phyloP scores from a whole-genome alignment of 768 basidiomycete genomes.

The Podaxis rugospora region DNA sequence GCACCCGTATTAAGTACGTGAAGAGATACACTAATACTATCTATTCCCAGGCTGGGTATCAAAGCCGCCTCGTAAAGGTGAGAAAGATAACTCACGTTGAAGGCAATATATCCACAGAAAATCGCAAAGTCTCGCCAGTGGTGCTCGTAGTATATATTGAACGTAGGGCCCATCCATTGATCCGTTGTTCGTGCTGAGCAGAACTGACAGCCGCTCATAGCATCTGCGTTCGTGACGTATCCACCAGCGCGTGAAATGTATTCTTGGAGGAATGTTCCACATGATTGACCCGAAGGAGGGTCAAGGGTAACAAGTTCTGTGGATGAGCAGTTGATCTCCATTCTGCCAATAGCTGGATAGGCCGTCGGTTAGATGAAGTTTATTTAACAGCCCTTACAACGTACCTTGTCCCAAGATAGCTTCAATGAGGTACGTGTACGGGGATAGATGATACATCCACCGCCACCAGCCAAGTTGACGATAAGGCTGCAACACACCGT shows the following conservation, averaged over 20 bases:
- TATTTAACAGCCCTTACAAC: constrained; percentile 6
- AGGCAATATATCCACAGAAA: constrained; percentile 40
- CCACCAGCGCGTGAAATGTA: constrained; percentile 54
- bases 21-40: constrained; percentile 40
- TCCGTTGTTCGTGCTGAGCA: constrained; percentile 53
- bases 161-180: constrained; percentile 45
- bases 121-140: constrained; percentile 53
- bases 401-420: constrained; percentile 45
- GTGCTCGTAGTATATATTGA: constrained; percentile 57
- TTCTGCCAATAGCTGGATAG: constrained; percentile 44
- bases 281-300: constrained; percentile 56
- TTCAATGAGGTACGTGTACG: constrained; percentile 48
- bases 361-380: constrained; percentile 23
- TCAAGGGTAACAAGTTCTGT: constrained; percentile 59
- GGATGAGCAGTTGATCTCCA: constrained; percentile 49
- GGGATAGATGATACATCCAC: constrained; percentile 64
- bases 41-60: constrained; percentile 24
- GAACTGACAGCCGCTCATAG: constrained; percentile 48
- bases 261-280: constrained; percentile 42
- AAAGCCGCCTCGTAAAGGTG: neutral
- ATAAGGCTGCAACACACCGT: constrained; percentile 68
- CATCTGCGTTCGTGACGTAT: constrained; percentile 50
- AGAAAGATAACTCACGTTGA: constrained; percentile 34
- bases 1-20: constrained; percentile 56
- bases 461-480: constrained; percentile 61